A percentile compares a stretch with the other conserved stretches of the same genome.
These are phyloP conservation scores for Elsinoe necatrix DNA, from an alignment of 2,329 filamentous ascomycete species.

Conservation along the genomic window DNA sequence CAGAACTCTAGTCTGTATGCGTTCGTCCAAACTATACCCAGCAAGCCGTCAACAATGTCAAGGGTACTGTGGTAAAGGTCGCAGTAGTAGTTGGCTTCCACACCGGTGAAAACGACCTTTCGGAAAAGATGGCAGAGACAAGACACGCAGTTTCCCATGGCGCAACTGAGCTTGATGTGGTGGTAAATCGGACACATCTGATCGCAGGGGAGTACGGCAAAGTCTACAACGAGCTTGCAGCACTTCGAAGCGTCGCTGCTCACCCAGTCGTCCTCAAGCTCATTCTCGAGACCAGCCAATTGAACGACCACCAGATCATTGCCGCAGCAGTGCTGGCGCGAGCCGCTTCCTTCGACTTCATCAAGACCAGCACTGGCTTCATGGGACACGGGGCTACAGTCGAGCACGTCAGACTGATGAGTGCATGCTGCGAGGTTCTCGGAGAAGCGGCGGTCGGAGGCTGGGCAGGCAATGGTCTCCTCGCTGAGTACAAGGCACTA, in stretches of 20 bases:
- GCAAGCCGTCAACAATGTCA: conserved; percentile 42
- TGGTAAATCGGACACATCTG: conserved; percentile 47
- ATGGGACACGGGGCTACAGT: conserved; percentile 46
- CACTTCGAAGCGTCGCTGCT: conserved; percentile 42
- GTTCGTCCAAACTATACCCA: conserved; percentile 47
- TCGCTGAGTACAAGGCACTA: conserved; percentile 1
- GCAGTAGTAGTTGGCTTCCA: conserved; percentile 54
- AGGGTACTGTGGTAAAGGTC: conserved; percentile 41
- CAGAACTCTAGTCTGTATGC: conserved; percentile 43
- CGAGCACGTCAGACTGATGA: conserved; percentile 48
- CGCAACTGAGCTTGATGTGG: conserved; percentile 51
- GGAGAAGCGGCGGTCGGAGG: conserved; percentile 26
- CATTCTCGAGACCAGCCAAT: conserved; percentile 51
- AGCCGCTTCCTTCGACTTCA: conserved; percentile 47
- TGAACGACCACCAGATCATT: conserved; percentile 42
- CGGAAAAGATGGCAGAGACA: conserved; percentile 45
- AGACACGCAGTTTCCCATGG: conserved; percentile 42
- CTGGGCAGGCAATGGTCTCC: conserved; percentile 1
- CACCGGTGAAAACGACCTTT: conserved; percentile 47
- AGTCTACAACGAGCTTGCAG: conserved; percentile 46
- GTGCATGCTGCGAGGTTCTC: conserved; percentile 38
- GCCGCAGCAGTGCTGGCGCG: conserved; percentile 46
- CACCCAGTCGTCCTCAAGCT: conserved; percentile 43
- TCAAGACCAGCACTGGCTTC: conserved; percentile 55
- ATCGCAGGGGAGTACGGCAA: conserved; percentile 34